A percentile compares a stretch with the other conserved stretches of the same genome.
Conservation (phyloP, 2,329 filamentous ascomycete species). For the Apiospora saccharicola region DNA sequence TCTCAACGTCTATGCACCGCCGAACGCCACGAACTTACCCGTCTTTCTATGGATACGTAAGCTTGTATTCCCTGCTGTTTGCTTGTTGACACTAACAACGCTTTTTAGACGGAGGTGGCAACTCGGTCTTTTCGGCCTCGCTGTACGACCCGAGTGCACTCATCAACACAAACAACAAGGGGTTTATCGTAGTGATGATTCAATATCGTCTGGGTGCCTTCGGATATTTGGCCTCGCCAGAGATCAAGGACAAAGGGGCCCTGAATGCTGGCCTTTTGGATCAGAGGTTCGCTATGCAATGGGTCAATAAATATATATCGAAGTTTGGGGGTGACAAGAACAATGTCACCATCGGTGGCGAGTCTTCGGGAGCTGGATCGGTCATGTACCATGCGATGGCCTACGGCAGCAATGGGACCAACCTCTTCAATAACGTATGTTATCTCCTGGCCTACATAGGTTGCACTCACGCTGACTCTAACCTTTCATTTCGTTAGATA, state of each 20-base stretch:
- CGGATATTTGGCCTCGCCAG: slow-evolving; percentile 57
- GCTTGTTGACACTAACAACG: neutral
- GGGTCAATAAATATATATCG: slow-evolving; percentile 60
- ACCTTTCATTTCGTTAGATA: slow-evolving; percentile 29
- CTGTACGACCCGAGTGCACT: slow-evolving; percentile 35
- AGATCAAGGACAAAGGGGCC: slow-evolving; percentile 44
- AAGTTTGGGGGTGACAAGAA: slow-evolving; percentile 59
- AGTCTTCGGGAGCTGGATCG: slow-evolving; percentile 55
- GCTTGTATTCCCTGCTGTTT: slow-evolving; percentile 13
- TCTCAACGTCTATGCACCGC: slow-evolving; percentile 54
- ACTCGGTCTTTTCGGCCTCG: slow-evolving; percentile 38
- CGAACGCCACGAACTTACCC: slow-evolving; percentile 41
- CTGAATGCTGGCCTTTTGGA: slow-evolving; percentile 58
- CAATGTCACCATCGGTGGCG: slow-evolving; percentile 61
- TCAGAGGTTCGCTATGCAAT: slow-evolving; percentile 58
- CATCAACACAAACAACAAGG: slow-evolving; percentile 48
- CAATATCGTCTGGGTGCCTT: slow-evolving; percentile 53
- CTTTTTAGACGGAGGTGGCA: slow-evolving; percentile 54
- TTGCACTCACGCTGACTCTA: slow-evolving; percentile 37
- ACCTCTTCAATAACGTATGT: slow-evolving; percentile 50
- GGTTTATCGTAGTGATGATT: slow-evolving; percentile 50
- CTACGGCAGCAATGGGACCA: slow-evolving; percentile 50
- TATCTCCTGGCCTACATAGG: neutral
- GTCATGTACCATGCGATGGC: slow-evolving; percentile 56
- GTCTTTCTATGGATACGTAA: slow-evolving; percentile 57